Evolutionary conservation across 1,284 basidiomycete species (phyloP).

Genomic region (Apiotrichum laibachii): DNA sequence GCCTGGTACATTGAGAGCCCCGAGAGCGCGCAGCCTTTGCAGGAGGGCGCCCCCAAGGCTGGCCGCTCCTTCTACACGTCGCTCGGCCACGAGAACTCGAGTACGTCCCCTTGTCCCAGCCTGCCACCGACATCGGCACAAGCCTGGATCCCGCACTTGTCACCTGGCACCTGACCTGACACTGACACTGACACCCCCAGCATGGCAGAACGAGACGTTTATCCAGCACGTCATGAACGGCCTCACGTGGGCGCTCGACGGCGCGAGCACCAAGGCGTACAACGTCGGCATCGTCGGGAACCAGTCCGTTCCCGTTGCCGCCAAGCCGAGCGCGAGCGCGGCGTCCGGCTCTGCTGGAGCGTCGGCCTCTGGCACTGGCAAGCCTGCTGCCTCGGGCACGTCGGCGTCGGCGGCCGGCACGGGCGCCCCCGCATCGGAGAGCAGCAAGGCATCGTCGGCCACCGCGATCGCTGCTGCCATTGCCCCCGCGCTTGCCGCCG

Average conservation of each 20-base stretch:
- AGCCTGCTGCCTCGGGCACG: background rate
- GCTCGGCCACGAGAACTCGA: constrained; percentile 70
- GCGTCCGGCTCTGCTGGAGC: background rate
- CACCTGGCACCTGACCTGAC: too few species aligned
- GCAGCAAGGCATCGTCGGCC: background rate
- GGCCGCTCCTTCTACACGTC: constrained; percentile 80
- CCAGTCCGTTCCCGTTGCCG: constrained; percentile 21
- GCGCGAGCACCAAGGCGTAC: constrained; percentile 50
- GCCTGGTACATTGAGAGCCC: constrained; percentile 74
- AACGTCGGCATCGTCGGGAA: constrained; percentile 45
- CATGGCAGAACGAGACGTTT: constrained; percentile 61
- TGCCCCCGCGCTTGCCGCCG: background rate
- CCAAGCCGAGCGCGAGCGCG: background rate
- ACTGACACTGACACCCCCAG: constrained; percentile 14
- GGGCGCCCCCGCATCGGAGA: background rate
- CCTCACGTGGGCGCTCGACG: constrained; percentile 66
- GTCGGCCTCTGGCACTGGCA: background rate
- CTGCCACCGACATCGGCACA: background rate
- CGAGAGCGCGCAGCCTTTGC: constrained; percentile 55
- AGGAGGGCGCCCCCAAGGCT: constrained; percentile 49
- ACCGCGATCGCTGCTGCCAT: background rate
- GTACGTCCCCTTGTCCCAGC: constrained; percentile 22
- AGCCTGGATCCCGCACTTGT: too few species aligned
- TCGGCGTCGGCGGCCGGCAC: background rate
- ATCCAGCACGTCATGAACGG: constrained; percentile 69